Percentiles rank a stretch among this genome's conserved stretches.
These are phyloP conservation scores for Pseudogymnoascus sp. DNA, from an alignment of 2,329 filamentous ascomycete genomes.

Conservation along the genomic window DNA sequence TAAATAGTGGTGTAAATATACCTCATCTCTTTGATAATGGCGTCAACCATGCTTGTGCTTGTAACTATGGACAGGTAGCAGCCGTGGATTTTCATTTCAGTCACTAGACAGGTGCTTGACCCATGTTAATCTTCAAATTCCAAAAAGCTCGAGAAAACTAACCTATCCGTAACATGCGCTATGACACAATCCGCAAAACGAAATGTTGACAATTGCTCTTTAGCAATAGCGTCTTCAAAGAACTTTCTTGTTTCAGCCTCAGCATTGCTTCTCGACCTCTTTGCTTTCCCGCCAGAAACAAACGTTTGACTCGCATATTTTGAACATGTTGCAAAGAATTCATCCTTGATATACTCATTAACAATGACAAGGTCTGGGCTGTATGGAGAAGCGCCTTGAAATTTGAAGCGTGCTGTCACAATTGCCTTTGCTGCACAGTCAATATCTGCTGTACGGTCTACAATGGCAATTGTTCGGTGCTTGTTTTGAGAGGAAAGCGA, in stretches of 20 bases:
- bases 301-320: slow-evolving; percentile 28
- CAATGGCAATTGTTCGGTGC: slow-evolving; percentile 41
- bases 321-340: slow-evolving; percentile 42
- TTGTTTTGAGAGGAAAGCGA: slow-evolving; percentile 31
- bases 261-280: not conserved
- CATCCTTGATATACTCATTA: slow-evolving; percentile 50
- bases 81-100: slow-evolving; percentile 31
- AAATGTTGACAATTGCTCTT: slow-evolving; percentile 9
- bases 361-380: slow-evolving; percentile 54
- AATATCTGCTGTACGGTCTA: slow-evolving; percentile 51
- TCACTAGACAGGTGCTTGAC: slow-evolving; percentile 22
- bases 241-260: not conserved
- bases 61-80: slow-evolving; percentile 37
- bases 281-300: slow-evolving; percentile 9
- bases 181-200: slow-evolving; percentile 12
- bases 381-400: slow-evolving; percentile 49
- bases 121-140: not conserved
- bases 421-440: slow-evolving; percentile 43
- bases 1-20: not conserved
- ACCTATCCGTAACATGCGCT: not conserved
- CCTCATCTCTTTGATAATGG: slow-evolving; percentile 28
- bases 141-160: not conserved
- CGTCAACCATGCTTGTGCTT: slow-evolving; percentile 44
- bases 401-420: slow-evolving; percentile 43
- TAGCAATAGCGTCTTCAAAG: not conserved